Base-by-base conservation (phyloP, 129 eudicot genomes). In the Artemisia argyi region DNA sequence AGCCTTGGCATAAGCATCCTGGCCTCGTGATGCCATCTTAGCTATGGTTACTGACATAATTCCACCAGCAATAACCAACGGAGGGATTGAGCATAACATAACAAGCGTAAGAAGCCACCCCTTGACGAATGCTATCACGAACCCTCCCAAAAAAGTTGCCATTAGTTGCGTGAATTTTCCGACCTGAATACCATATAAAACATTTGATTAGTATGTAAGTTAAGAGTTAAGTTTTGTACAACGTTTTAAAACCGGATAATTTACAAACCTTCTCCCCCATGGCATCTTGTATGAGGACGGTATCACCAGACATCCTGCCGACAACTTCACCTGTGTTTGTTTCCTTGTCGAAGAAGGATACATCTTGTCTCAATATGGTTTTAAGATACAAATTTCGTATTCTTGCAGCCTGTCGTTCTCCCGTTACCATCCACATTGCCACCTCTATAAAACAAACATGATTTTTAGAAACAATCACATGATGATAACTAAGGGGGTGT, bases 41-140 rank as follows among this genome's bases (percentile, higher is more conserved):
- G 96, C 65, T 63, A 89, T 48, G 42, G 65, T 50, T 5, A 82
- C 15, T 18, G 98, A 75, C 91, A 89, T 87, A 57, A 80, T 2
- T 64, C 71, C 90, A 76, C 96, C 96, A 39, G 96, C 81, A 47
- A 85, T 80, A 6, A 80, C 95, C 74, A 93, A 79, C 3, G 81
- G 86, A 59, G 96, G 96, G 59, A 89, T 87, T 3, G 90, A 71
- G 54, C 87, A 24, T 60, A 93, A 64, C 96, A 93, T 82, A 70
- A 93, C 96, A 52, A 93, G 88, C 6, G 98, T 87, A 76, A 93
- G 98, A 82, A 93, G 96, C 96, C 96, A 93, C 44, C 96, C 98
- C 76, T 83, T 85, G 57, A 68, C 13, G 53, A 93, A 93, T 24
- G 98, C 90, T 56, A 93, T 68, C 55, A 75, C 90, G 78, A 93